Base-by-base conservation (phyloP, 371 early-diverging fungal species). In the Mortierella sp. region DNA sequence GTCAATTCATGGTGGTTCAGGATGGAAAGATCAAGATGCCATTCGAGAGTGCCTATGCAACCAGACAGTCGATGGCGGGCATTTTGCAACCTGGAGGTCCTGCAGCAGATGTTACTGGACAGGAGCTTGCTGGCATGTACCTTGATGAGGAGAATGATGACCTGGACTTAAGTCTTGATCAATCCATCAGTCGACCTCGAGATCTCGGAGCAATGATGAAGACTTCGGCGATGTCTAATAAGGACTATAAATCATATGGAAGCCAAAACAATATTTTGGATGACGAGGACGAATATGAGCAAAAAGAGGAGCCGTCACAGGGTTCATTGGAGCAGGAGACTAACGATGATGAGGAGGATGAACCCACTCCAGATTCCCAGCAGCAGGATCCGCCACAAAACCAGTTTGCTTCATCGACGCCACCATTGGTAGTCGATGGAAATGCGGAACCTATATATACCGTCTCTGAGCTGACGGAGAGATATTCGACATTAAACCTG, bases 401-500 rank as follows among this genome's bases (percentile, higher is more conserved):
- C 6, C 51, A 42, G 4, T 32, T 66, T 8, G 80, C 80, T 19
- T 74, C 80, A 8, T 80, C 80, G 26, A 74, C 80, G 9, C 80
- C 80, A 23, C 80, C 63, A 12, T 15, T 80, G 66, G 75, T 80
- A 15, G 22, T 70, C 7, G 80, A 80, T 1, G 75, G 80, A 13
- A 34, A 68, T 26, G 72, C 55, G 10, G 80, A 80, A 31, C 80
- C 75, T 22, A 60, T 80, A 19, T 66, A 62, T 28, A 54, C 75
- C 0, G 80, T 64, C 0, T 35, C 75, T 17, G 80, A 80, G 70
- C 43, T 80, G 59, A 74, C 80, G n/a, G 80, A 80, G 43, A 43
- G 82, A 10, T 86, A 83, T 56, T 83, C 86, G 32, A 78, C 84
- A 0, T 64, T 87, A 49, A 86, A 87, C 72, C 65, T 87, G 56